A percentile compares a stretch with the other conserved stretches of the same genome.
Evolutionary conservation across 2,329 filamentous ascomycete genomes (phyloP).

Genomic region (Geosmithia flava): DNA sequence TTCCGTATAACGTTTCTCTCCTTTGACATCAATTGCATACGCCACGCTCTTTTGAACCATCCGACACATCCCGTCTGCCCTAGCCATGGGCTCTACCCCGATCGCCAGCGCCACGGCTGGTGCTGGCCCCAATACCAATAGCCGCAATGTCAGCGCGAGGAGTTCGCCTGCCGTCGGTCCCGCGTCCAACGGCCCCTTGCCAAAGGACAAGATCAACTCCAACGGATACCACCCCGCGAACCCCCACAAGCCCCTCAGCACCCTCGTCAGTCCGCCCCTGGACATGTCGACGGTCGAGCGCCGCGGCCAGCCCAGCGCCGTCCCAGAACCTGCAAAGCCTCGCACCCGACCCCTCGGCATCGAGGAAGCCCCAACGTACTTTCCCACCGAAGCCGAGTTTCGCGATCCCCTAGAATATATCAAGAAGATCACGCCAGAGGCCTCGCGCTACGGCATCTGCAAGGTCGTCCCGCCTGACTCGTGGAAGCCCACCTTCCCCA

Average conservation of each 20-base stretch:
- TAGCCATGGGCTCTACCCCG: constrained; percentile 26
- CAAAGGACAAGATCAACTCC: constrained; percentile 40
- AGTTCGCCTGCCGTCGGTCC: constrained; percentile 34
- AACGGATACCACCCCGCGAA: constrained; percentile 41
- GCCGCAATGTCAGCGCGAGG: constrained; percentile 36
- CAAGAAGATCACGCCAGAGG: constrained; percentile 79
- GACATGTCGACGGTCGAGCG: constrained; percentile 87
- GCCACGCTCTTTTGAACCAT: neutral
- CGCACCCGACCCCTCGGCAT: constrained; percentile 73
- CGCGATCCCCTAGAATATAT: constrained; percentile 91
- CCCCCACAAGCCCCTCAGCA: constrained; percentile 38
- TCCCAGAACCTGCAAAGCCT: constrained; percentile 64
- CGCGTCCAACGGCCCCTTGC: constrained; percentile 18
- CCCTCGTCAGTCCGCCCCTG: constrained; percentile 49
- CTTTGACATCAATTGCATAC: neutral
- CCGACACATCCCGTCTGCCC: constrained; percentile 1
- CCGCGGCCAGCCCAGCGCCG: constrained; percentile 67
- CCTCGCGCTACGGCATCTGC: constrained; percentile 78
- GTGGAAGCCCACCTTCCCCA: constrained; percentile 92
- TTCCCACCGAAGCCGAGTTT: constrained; percentile 87
- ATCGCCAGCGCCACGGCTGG: constrained; percentile 22
- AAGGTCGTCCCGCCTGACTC: constrained; percentile 89
- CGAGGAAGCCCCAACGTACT: constrained; percentile 80
- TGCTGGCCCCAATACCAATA: constrained; percentile 18
- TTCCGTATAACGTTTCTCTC: neutral